A percentile compares a stretch with the other conserved stretches of the same genome.
Conservation (phyloP, 2,329 filamentous ascomycete species). For the Alternaria gaisen region DNA sequence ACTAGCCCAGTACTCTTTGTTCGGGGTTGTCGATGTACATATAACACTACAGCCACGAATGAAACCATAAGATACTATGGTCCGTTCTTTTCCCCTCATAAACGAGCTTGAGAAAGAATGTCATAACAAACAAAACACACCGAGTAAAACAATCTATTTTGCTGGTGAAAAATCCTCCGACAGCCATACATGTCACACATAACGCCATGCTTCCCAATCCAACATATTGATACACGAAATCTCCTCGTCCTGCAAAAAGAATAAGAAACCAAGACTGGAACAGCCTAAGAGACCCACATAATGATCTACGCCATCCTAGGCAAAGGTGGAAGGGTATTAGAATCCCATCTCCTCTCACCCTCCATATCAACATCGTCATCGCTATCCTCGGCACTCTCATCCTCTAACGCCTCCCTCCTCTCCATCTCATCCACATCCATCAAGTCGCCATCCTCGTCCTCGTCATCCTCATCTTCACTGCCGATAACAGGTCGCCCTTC, state of each 20-base stretch:
- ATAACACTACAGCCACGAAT: too few species aligned
- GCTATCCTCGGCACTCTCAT: constrained; percentile 35
- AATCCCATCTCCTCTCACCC: constrained; percentile 19
- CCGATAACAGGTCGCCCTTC: constrained; percentile 17
- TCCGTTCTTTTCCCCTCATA: too few species aligned
- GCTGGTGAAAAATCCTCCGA: too few species aligned
- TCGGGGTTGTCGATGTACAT: too few species aligned
- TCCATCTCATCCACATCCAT: constrained; percentile 27
- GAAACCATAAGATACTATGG: too few species aligned
- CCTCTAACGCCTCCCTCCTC: constrained; percentile 6
- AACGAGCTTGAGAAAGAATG: too few species aligned
- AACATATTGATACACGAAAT: background rate
- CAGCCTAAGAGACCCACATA: background rate
- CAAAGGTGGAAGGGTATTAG: constrained; percentile 33
- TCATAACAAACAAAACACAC: too few species aligned
- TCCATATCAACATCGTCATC: constrained; percentile 10
- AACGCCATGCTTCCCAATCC: background rate
- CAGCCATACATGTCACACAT: too few species aligned
- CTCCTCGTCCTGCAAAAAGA: background rate
- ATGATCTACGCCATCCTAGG: constrained; percentile 19
- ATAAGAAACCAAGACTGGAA: background rate
- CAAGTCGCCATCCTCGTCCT: constrained; percentile 15
- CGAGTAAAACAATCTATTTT: too few species aligned
- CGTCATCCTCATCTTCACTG: constrained; percentile 16
- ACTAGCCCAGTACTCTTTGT: too few species aligned